Base-by-base conservation (phyloP, 805 yeast genomes). In the Yamadazyma insecticola region DNA sequence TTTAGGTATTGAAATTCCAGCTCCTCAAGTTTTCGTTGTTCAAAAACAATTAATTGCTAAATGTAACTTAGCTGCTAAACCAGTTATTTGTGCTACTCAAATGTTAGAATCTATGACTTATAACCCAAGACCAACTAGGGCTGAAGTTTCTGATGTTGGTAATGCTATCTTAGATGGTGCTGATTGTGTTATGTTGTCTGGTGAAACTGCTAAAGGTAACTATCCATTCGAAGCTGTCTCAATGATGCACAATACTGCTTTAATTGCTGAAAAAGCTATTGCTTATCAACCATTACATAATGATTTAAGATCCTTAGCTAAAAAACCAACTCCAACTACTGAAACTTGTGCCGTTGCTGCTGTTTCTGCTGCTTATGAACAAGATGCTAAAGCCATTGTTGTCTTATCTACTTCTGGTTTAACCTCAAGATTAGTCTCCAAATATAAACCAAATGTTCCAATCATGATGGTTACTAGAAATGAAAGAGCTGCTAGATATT, bases 121-220 rank as follows among this genome's bases (percentile, higher is more conserved):
- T 73, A 92, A 92, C 83, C 98, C 98, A 66, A 84, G 98, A 71
- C 98, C 98, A 69, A 92, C 98, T 63, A 85, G 98, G 74, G 98
- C 98, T 50, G 98, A 92, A 74, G 98, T 92, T 41, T 82, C 95
- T 36, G 98, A 92, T 67, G 98, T 92, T 45, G 98, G 98, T 72
- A 92, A 92, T 70, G 98, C 98, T 52, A 85, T 92, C 48, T 77
- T 92, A 61, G 98, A 92, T 60, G 98, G 98, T 71, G 97, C 97
- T 56, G 98, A 92, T 74, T 92, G 98, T 84, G 97, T 92, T 62
- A 92, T 92, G 98, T 78, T 92, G 63, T 84, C 95, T 37, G 98
- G 98, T 65, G 98, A 92, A 75, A 92, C 98, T 53, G 98, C 98
- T 58, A 92, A 92, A 81, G 98, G 98, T 75, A 79, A 80, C 76